Conservation (phyloP, 208 protist genomes). For the Leptomonas pyrrhocoris region DNA sequence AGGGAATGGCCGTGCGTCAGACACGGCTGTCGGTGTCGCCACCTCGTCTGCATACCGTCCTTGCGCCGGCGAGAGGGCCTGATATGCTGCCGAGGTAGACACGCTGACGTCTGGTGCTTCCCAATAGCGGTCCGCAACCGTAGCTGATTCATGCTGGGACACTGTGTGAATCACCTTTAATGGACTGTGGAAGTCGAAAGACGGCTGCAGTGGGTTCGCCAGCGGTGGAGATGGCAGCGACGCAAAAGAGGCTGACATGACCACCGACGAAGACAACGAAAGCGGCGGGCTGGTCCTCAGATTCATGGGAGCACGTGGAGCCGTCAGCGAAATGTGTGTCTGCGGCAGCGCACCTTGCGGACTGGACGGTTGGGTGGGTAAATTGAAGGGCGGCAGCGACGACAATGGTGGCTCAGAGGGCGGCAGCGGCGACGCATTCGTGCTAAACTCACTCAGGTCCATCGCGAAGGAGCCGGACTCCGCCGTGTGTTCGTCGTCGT, state of each 20-base stretch:
- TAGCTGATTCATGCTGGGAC: neutral
- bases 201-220: neutral
- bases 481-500: neutral
- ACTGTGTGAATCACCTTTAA: too few relatives aligned
- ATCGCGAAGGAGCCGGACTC: neutral
- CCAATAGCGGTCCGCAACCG: neutral
- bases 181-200: too few relatives aligned
- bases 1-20: neutral
- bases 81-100: neutral
- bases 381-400: slow-evolving; percentile 6
- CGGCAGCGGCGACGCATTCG: neutral
- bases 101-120: neutral
- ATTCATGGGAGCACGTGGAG: neutral
- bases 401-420: neutral
- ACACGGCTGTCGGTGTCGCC: neutral
- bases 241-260: neutral
- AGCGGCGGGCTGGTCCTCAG: neutral
- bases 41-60: neutral
- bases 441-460: neutral
- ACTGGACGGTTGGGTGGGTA: slow-evolving; percentile 4
- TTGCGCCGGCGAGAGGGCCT: neutral
- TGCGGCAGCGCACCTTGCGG: neutral
- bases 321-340: neutral
- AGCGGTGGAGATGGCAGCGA: neutral
- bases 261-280: neutral